These are phyloP conservation scores for Ministeria vibrans DNA, from an alignment of 78 protist species.

Conservation along the genomic window DNA sequence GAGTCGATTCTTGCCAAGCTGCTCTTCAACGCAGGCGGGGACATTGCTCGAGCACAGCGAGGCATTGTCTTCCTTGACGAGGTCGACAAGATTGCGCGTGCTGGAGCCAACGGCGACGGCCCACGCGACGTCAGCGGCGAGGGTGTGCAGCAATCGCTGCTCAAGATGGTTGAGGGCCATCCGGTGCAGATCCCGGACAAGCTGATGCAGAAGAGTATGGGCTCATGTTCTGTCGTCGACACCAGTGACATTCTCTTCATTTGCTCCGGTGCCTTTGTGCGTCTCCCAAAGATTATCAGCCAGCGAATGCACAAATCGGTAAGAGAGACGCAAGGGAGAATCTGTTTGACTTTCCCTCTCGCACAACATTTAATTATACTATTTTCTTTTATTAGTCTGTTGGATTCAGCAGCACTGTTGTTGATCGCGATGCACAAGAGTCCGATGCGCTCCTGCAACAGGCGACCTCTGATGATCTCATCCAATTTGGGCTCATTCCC, in stretches of 20 bases:
- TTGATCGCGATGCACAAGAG: neutral
- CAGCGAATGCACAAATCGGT: neutral
- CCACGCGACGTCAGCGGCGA: slow-evolving; percentile 51
- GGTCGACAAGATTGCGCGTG: slow-evolving; percentile 49
- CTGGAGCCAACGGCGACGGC: neutral
- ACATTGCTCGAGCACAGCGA: slow-evolving; percentile 32
- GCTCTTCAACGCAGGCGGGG: slow-evolving; percentile 3
- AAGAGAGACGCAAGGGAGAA: too few species aligned
- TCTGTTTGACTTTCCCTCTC: too few species aligned
- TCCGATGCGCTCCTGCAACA: neutral
- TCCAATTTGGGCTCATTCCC: slow-evolving; percentile 47
- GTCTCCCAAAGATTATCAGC: slow-evolving; percentile 1
- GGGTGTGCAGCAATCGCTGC: slow-evolving; percentile 59
- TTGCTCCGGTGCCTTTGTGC: slow-evolving; percentile 35
- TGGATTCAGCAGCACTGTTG: neutral
- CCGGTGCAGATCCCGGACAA: slow-evolving; percentile 42
- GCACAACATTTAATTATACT: too few species aligned
- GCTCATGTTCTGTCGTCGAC: slow-evolving; percentile 20
- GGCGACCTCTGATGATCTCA: slow-evolving; percentile 24
- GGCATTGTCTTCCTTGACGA: slow-evolving; percentile 47
- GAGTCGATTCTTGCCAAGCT: slow-evolving; percentile 34
- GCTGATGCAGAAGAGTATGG: slow-evolving; percentile 39
- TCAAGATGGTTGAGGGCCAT: slow-evolving; percentile 31
- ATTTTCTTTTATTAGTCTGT: neutral
- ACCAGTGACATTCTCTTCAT: slow-evolving; percentile 55